Base-by-base conservation (phyloP, 2,329 filamentous ascomycete genomes). In the Stagonosporopsis tanaceti region DNA sequence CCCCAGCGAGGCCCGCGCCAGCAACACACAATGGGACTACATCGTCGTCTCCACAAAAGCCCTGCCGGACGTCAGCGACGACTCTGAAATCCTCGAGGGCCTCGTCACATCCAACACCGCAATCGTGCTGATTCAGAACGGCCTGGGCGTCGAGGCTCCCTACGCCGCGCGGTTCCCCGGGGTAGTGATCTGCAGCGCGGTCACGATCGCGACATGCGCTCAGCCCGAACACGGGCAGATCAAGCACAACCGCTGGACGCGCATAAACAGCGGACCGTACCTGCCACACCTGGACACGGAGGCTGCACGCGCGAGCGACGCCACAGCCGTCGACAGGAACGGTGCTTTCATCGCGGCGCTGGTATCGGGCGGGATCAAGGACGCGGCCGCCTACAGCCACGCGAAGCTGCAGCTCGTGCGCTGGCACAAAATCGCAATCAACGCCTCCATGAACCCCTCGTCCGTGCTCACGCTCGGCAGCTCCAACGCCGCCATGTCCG, bases 381-480 rank as follows among this genome's bases (percentile, higher is more conserved):
- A 92, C 73, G 87, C 87, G 5, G 84, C 87, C 59, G 78, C 83
- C 7, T 86, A 89, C 65, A 82, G 85, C 44, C 87, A 90, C 72
- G 78, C 86, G 30, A 88, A 86, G 58, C 79, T 92, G 42, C 89
- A 92, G 75, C 83, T 86, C 39, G 84, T 91, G 17, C 82, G 89
- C 24, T 92, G 89, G 89, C 89, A 91, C 75, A 92, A 92, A 75
- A 85, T 91, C 60, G 88, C 87, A 66, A 91, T 92, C 79, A 92
- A 92, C 73, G 87, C 88, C 0, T 85, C 87, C 48, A 89, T 91
- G 83, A 92, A 92, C 76, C 88, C 89, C 0, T 88, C 86, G 0
- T 86, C 88, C 2, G 88, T 91, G 7, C 81, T 92, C 0, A 85
- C 84, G 1, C 86, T 87, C 12, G 87, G 88, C 1, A 78, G 82